Evolutionary conservation across 176 grass and related monocot species (phyloP).

Genomic region (Raddia guianensis): DNA sequence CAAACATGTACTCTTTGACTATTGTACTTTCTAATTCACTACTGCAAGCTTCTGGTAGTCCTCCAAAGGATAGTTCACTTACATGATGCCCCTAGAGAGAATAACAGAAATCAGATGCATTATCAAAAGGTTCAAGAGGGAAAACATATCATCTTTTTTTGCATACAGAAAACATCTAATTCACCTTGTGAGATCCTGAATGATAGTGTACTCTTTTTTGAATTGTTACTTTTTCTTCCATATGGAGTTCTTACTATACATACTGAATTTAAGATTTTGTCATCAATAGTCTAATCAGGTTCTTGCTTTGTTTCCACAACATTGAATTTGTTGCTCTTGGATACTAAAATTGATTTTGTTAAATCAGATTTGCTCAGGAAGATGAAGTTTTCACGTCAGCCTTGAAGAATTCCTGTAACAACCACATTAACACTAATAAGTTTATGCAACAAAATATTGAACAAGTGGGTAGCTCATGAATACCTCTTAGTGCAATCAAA

Average conservation of each 20-base stretch:
- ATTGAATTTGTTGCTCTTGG: not conserved
- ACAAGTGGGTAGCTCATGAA: constrained; percentile 30
- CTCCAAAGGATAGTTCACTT: not conserved
- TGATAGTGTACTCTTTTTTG: not conserved
- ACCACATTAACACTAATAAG: not conserved
- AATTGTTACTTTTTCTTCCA: not conserved
- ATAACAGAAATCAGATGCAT: not conserved
- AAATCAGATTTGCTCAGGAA: not conserved
- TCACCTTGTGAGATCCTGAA: not conserved
- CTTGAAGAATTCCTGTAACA: constrained; percentile 21
- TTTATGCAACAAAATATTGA: not conserved
- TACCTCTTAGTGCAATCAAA: constrained; percentile 47
- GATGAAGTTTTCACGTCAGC: not conserved
- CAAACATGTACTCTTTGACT: too few species aligned
- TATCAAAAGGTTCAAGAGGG: not conserved
- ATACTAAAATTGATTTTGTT: not conserved
- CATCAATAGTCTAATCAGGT: not conserved
- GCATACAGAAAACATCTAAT: not conserved
- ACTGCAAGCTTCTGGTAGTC: not conserved
- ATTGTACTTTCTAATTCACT: too few species aligned
- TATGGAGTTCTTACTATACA: not conserved
- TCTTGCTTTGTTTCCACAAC: not conserved
- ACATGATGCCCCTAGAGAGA: not conserved
- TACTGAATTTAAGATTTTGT: not conserved
- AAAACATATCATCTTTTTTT: not conserved